Base-by-base conservation (phyloP, 768 basidiomycete species). In the Mycena amicta region DNA sequence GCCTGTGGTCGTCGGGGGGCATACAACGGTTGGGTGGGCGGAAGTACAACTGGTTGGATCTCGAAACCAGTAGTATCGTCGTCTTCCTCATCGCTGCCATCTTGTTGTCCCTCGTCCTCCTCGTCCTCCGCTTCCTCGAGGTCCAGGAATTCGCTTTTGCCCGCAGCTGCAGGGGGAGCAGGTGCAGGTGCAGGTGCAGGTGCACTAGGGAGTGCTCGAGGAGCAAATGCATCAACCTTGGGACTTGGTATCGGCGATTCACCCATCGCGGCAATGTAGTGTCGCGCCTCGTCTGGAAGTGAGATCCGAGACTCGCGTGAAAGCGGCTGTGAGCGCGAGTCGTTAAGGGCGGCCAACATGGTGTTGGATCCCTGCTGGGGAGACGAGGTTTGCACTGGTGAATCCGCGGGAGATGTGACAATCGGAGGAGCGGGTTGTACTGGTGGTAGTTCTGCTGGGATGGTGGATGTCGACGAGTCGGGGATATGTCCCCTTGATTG, bases 231-330 rank as follows among this genome's bases (percentile, higher is more conserved):
- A 52, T 80, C 76, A 11, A 72, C 70, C 43, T 72, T 71, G 5
- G 88, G 84, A 66, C 83, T 88, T 26, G 82, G 72, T 6, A 75
- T 67, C 2, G 89, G 86, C 4, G 85, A 87, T 55, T 90, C 89
- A 33, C 72, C 73, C 81, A 89, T 85, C 64, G 80, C 83, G 33
- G 83, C 79, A 55, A 90, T 87, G 66, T 90, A 92, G 49, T 82
- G 84, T 61, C 78, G 83, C 16, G 90, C 87, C 69, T 93, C 92
- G 54, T 92, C 89, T 1, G 91, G 88, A 33, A 92, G 77, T 30
- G 87, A 84, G 50, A 88, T 82, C 23, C 82, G 80, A 8, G 89
- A 91, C 51, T 87, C 87, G 54, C 87, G 82, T n/a, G 83, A 82
- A 18, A 77, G 63, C 4, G 63, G 37, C 50, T 74, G 68, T n/a